Percentiles rank a stretch among this genome's conserved stretches.
These are phyloP conservation scores for Phoma sp. DNA, from an alignment of 2,329 filamentous ascomycete genomes.

Conservation along the genomic window DNA sequence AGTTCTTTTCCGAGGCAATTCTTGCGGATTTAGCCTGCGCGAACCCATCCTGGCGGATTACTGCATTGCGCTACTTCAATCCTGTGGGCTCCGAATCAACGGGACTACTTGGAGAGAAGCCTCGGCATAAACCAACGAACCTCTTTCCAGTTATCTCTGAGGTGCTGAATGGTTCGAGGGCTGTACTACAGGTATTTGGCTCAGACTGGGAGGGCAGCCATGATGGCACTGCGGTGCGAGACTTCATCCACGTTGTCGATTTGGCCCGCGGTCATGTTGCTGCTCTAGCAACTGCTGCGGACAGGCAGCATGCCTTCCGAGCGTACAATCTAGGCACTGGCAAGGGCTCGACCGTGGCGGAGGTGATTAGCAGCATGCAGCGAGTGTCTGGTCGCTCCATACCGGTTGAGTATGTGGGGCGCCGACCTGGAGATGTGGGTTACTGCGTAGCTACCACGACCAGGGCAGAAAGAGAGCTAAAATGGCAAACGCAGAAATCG, in stretches of 20 bases:
- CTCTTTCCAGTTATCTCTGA: slow-evolving; percentile 67
- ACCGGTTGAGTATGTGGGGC: not conserved
- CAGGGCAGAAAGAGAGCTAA: not conserved
- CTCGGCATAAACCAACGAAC: slow-evolving; percentile 65
- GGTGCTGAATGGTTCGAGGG: slow-evolving; percentile 61
- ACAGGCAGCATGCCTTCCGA: not conserved
- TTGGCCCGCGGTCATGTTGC: slow-evolving; percentile 70
- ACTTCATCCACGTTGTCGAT: slow-evolving; percentile 73
- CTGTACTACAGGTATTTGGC: slow-evolving; percentile 64
- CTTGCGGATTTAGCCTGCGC: slow-evolving; percentile 65
- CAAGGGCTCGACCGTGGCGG: not conserved
- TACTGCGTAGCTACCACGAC: slow-evolving; percentile 2
- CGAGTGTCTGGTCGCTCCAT: not conserved
- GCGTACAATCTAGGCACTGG: not conserved
- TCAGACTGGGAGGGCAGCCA: slow-evolving; percentile 66
- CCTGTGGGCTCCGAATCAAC: slow-evolving; percentile 68
- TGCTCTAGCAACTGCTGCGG: slow-evolving; percentile 45
- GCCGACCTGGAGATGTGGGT: slow-evolving; percentile 2
- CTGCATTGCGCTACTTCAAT: slow-evolving; percentile 68
- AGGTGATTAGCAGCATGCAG: slow-evolving; percentile 2
- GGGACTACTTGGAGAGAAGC: slow-evolving; percentile 67
- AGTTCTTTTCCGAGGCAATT: slow-evolving; percentile 70
- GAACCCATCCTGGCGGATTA: slow-evolving; percentile 66
- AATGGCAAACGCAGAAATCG: slow-evolving; percentile 3
- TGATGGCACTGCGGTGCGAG: slow-evolving; percentile 70